Evolutionary conservation across 179 eudicot species (phyloP), one percentile per base, ranked within the genome.

Genomic region (Heliamphora pulchella): DNA sequence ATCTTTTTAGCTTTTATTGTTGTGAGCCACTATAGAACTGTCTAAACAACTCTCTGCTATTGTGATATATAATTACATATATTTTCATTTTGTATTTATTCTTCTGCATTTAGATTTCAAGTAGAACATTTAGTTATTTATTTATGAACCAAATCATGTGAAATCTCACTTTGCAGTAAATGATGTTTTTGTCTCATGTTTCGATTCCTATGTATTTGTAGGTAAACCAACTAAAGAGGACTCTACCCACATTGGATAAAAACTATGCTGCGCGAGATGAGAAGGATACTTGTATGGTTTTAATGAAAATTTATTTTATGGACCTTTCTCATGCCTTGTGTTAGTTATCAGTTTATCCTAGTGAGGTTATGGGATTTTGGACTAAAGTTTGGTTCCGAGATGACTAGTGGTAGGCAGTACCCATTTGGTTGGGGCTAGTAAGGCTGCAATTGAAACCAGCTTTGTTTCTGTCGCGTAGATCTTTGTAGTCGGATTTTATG

Each of bases 211-310:
- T 76, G 9, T 57, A 46, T 81, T 72, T 80, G 77, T 86, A 94
- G 98, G 98, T 87, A 61, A 80, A 87, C 68, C 89, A 86, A 80
- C 78, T 96, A 77, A 89, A 87, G 88, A 85, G 84, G 82, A 88
- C 93, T 70, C 83, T 96, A 61, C 87, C 87, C 31, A 82, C 85
- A 47, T 72, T 90, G 86, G 97, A 91, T 82, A 88, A 87, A 82
- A 94, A 92, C 86, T 96, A 91, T 89, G 94, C 92, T 79, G 96
- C 93, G 55, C 97, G 82, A 78, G 83, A 77, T 82, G 84, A 86
- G 85, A 87, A 89, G 86, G 87, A 84, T 67, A 81, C 82, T 82
- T 77, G 90, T 88, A 88, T 50, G 89, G 48, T 70, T 70, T 70
- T 53, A 44, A n/a, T n/a, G 46, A 72, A 20, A 48, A 50, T 47